Conservation (phyloP, 1,284 basidiomycete genomes). For the Cerrena zonata region DNA sequence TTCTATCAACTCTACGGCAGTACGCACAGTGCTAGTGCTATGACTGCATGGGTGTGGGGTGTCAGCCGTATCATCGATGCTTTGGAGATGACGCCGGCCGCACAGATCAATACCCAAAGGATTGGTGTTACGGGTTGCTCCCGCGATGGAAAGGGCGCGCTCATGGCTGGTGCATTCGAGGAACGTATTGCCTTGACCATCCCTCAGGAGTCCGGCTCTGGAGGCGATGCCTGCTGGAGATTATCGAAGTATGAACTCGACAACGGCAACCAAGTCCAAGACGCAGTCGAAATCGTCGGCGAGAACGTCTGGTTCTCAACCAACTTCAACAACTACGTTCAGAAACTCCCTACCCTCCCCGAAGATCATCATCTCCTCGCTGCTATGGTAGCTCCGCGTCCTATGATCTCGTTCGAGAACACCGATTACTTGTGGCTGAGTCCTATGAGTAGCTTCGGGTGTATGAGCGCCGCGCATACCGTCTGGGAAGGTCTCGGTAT, state of each 20-base stretch:
- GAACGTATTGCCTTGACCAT: slow-evolving; percentile 49
- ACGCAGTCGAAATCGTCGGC: slow-evolving; percentile 47
- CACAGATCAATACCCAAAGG: slow-evolving; percentile 39
- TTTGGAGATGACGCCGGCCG: slow-evolving; percentile 38
- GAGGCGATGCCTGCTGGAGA: slow-evolving; percentile 52
- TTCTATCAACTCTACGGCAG: slow-evolving; percentile 50
- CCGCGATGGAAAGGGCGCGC: slow-evolving; percentile 50
- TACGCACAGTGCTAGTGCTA: slow-evolving; percentile 39
- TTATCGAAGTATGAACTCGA: slow-evolving; percentile 40
- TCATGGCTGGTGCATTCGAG: slow-evolving; percentile 51
- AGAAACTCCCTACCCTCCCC: slow-evolving; percentile 36
- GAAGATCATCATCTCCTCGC: slow-evolving; percentile 51
- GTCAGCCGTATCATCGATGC: slow-evolving; percentile 51
- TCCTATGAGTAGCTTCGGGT: slow-evolving; percentile 41
- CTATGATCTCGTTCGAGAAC: slow-evolving; percentile 52
- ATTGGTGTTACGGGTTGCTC: slow-evolving; percentile 54
- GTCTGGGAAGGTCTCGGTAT: slow-evolving; percentile 44
- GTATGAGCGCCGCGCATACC: slow-evolving; percentile 43
- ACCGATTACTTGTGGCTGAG: slow-evolving; percentile 47
- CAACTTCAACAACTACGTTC: slow-evolving; percentile 41
- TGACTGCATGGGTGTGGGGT: too few species aligned
- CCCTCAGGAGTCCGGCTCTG: slow-evolving; percentile 52
- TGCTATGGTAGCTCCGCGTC: slow-evolving; percentile 45
- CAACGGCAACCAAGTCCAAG: slow-evolving; percentile 36
- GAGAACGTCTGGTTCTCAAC: too few species aligned